Percentiles rank a stretch among this genome's conserved stretches.
phyloP scores from a whole-genome alignment of 2,329 filamentous ascomycete species.

The Tolypocladium paradoxum region DNA sequence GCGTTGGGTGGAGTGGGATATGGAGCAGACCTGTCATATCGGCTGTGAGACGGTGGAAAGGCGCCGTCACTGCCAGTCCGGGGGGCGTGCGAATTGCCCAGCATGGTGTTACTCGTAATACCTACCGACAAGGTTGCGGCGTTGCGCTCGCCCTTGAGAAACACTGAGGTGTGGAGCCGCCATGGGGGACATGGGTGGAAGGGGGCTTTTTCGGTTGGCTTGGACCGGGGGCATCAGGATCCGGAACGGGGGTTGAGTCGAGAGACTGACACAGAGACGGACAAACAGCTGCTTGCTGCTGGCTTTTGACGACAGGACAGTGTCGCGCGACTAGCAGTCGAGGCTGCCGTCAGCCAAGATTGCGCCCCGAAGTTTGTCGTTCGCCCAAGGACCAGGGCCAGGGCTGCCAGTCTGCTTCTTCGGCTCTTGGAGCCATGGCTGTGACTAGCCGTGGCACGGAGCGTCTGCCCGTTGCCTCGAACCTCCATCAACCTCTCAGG shows the following conservation, averaged over 20 bases:
- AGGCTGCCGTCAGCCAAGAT: neutral
- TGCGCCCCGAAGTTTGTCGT: neutral
- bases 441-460: no score
- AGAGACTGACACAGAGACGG: neutral
- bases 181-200: slow-evolving; percentile 1
- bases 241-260: neutral
- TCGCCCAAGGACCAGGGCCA: neutral
- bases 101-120: neutral
- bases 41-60: slow-evolving; percentile 16
- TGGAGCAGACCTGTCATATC: slow-evolving; percentile 26
- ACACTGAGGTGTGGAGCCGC: slow-evolving; percentile 1
- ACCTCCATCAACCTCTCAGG: neutral
- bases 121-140: slow-evolving; percentile 1
- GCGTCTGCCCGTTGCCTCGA: neutral
- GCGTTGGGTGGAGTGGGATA: slow-evolving; percentile 9
- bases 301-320: no score
- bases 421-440: neutral
- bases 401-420: neutral
- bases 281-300: neutral
- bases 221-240: neutral
- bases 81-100: neutral
- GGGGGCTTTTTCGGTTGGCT: neutral
- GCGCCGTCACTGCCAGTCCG: slow-evolving; percentile 11
- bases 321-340: neutral
- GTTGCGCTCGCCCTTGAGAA: slow-evolving; percentile 4